Conservation (phyloP, 2,329 filamentous ascomycete genomes). For the Arthroderma sp. region DNA sequence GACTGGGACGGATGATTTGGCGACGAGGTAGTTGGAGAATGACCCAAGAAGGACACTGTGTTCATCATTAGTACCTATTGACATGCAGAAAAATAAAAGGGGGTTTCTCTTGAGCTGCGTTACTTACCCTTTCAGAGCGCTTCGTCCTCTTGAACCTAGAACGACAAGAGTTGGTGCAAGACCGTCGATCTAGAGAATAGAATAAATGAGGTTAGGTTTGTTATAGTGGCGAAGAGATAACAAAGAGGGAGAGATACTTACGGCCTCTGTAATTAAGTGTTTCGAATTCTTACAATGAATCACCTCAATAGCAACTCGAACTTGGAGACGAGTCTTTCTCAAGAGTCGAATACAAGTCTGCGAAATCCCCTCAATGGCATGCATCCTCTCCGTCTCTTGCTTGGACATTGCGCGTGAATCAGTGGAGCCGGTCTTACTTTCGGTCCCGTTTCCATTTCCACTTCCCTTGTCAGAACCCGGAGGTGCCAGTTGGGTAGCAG, state of each 20-base stretch:
- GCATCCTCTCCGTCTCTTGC: slow-evolving; percentile 64
- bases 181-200: slow-evolving; percentile 57
- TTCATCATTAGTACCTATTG: not conserved
- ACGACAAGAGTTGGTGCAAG: slow-evolving; percentile 86
- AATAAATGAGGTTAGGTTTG: not conserved
- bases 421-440: slow-evolving; percentile 32
- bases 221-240: not conserved
- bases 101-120: not conserved
- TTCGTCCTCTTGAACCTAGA: slow-evolving; percentile 79
- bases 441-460: slow-evolving; percentile 20
- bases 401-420: slow-evolving; percentile 41
- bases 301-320: slow-evolving; percentile 86
- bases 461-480: slow-evolving; percentile 1
- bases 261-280: slow-evolving; percentile 87
- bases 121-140: slow-evolving; percentile 77
- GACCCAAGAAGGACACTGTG: slow-evolving; percentile 79
- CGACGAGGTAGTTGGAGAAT: slow-evolving; percentile 94
- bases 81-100: not conserved
- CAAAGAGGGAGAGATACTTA: slow-evolving; percentile 25
- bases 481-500: slow-evolving; percentile 15
- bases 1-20: slow-evolving; percentile 89
- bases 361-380: slow-evolving; percentile 72
- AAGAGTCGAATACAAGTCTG: slow-evolving; percentile 72
- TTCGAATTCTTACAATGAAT: slow-evolving; percentile 97
- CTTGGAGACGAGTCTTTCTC: slow-evolving; percentile 82